Evolutionary conservation across 495 filamentous ascomycete species (phyloP).

Genomic region (Clohesyomyces aquaticus): DNA sequence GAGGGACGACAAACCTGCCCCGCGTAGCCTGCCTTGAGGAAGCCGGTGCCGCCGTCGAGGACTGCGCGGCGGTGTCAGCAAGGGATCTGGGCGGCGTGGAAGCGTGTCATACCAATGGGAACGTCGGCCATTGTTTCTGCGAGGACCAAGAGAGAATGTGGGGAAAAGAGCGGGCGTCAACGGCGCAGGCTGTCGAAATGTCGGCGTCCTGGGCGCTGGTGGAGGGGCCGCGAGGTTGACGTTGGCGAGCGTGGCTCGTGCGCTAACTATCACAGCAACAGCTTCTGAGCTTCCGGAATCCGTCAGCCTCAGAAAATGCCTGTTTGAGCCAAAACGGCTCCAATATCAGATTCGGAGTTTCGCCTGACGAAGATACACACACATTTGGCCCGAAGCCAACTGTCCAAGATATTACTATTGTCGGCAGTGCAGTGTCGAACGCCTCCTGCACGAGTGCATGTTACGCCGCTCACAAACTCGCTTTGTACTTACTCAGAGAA

Average conservation of each 20-base stretch:
- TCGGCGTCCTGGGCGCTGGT: slow-evolving; percentile 17
- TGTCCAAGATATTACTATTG: too few relatives aligned
- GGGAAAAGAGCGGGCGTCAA: slow-evolving; percentile 1
- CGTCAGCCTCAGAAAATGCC: too few relatives aligned
- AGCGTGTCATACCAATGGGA: slow-evolving; percentile 65
- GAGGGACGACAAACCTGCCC: slow-evolving; percentile 62
- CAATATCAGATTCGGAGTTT: too few relatives aligned
- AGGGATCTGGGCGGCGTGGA: slow-evolving; percentile 41
- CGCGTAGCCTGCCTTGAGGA: slow-evolving; percentile 99
- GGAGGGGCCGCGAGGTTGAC: slow-evolving; percentile 46
- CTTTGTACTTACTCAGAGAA: too few relatives aligned
- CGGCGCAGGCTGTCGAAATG: slow-evolving; percentile 18
- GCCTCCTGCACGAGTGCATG: too few relatives aligned
- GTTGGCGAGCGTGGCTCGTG: slow-evolving; percentile 47
- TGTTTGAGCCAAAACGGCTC: too few relatives aligned
- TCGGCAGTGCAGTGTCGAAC: too few relatives aligned
- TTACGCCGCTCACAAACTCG: too few relatives aligned
- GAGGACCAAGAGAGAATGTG: slow-evolving; percentile 4
- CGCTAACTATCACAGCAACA: slow-evolving; percentile 11
- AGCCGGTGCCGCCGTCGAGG: slow-evolving; percentile 99
- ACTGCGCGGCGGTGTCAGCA: slow-evolving; percentile 59
- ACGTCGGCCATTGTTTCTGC: slow-evolving; percentile 64
- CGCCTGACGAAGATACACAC: too few relatives aligned
- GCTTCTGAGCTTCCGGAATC: too few relatives aligned
- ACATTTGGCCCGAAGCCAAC: too few relatives aligned